A percentile compares a stretch with the other conserved stretches of the same genome.
Evolutionary conservation across 148 eudicot species (phyloP).

Genomic region (Amaranthus palmeri): DNA sequence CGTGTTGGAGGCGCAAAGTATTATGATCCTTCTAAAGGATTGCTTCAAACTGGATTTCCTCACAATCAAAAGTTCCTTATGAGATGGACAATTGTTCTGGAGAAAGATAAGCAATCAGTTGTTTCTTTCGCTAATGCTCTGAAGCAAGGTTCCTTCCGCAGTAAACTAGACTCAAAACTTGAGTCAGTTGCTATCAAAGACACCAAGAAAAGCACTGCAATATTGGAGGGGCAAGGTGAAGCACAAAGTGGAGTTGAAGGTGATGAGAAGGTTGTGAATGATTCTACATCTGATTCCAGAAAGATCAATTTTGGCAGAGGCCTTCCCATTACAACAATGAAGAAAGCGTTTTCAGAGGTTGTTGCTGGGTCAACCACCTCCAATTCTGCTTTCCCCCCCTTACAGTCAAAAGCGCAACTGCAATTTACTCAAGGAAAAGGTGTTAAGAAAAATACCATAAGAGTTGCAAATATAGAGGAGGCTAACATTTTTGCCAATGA

Average conservation of each 20-base stretch:
- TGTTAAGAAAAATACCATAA: conserved; percentile 36
- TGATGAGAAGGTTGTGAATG: conserved; percentile 31
- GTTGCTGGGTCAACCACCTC: conserved; percentile 79
- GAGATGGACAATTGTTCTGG: conserved; percentile 69
- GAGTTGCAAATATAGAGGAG: conserved; percentile 35
- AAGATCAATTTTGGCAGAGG: conserved; percentile 52
- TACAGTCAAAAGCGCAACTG: conserved; percentile 50
- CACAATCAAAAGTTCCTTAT: conserved; percentile 66
- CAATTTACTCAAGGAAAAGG: conserved; percentile 40
- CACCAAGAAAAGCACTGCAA: conserved; percentile 27
- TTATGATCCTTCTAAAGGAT: conserved; percentile 82
- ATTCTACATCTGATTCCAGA: conserved; percentile 37
- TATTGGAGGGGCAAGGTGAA: conserved; percentile 23
- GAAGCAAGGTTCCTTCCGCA: conserved; percentile 34
- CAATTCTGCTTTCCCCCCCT: conserved; percentile 73
- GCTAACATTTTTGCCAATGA: conserved; percentile 24
- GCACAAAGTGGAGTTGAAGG: conserved; percentile 34
- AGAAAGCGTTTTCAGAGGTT: conserved; percentile 92
- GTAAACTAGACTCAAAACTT: conserved; percentile 24
- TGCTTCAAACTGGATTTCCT: conserved; percentile 80
- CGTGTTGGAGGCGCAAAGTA: conserved; percentile 68
- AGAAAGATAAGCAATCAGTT: conserved; percentile 40
- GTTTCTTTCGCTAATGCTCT: conserved; percentile 36
- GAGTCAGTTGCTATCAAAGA: conserved; percentile 32
- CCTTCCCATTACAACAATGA: conserved; percentile 63